Conservation (phyloP, 495 filamentous ascomycete genomes). For the Podospora tetraspora region DNA sequence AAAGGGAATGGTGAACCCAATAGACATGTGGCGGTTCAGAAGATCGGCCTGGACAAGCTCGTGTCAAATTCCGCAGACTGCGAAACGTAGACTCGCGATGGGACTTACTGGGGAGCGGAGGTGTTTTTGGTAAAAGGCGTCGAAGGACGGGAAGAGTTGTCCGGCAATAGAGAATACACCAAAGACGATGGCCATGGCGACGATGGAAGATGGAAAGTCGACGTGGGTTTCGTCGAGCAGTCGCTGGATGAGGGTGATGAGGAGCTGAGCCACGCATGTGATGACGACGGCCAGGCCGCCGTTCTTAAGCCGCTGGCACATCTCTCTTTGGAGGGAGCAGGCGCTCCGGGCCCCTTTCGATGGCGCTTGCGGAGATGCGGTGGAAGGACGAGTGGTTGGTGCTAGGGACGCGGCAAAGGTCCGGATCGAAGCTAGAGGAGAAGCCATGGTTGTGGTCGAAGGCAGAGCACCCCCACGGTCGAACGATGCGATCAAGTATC, state of each 20-base stretch:
- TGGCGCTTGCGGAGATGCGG: neutral
- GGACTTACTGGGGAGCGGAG: constrained; percentile 33
- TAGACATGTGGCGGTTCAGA: constrained; percentile 45
- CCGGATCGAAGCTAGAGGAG: neutral
- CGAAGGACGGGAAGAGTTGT: constrained; percentile 13
- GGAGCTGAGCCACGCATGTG: constrained; percentile 21
- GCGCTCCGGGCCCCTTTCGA: neutral
- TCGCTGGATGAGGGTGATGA: constrained; percentile 25
- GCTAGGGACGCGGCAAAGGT: neutral
- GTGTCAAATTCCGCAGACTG: neutral
- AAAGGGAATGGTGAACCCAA: constrained; percentile 44
- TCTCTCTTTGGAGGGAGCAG: neutral
- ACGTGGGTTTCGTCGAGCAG: constrained; percentile 14
- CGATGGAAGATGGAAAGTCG: constrained; percentile 30
- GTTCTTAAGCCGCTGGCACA: constrained; percentile 7
- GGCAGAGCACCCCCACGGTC: neutral
- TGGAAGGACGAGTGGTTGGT: neutral
- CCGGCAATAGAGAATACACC: constrained; percentile 9
- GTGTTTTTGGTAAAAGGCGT: constrained; percentile 30
- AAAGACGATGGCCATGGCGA: constrained; percentile 30
- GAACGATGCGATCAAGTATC: neutral
- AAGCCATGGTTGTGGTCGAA: neutral
- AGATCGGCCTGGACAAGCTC: constrained; percentile 29
- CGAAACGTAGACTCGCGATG: neutral
- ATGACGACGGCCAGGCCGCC: constrained; percentile 20